phyloP scores from a whole-genome alignment of 2,329 filamentous ascomycete genomes.

The Aureobasidium subglaciale region DNA sequence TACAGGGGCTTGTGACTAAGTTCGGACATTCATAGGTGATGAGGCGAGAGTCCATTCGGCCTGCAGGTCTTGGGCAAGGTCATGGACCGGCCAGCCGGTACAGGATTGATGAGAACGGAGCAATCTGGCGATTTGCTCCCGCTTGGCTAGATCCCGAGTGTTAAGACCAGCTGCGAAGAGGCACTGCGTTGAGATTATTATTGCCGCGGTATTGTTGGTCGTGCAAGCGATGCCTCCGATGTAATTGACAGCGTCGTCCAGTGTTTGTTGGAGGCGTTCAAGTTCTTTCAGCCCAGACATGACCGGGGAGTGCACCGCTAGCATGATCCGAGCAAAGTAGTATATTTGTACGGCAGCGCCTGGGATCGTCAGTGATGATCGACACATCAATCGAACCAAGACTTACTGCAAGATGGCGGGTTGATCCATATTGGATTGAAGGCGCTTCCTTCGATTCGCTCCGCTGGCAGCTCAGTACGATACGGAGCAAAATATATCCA shows the following conservation, averaged over 20 bases:
- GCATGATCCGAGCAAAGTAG: conserved; percentile 46
- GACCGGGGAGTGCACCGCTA: conserved; percentile 47
- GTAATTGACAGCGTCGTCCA: conserved; percentile 41
- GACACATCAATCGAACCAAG: too few relatives aligned
- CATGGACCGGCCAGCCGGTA: conserved; percentile 31
- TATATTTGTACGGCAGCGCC: conserved; percentile 46
- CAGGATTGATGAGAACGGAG: conserved; percentile 29
- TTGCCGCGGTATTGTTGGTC: not conserved
- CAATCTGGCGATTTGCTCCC: conserved; percentile 28
- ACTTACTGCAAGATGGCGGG: conserved; percentile 31
- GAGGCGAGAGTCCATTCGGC: not conserved
- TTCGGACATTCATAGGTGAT: too few relatives aligned
- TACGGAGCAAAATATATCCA: conserved; percentile 37
- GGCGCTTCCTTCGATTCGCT: conserved; percentile 19
- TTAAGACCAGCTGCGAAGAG: conserved; percentile 34
- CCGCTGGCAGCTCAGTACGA: conserved; percentile 36
- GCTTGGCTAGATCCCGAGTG: conserved; percentile 26
- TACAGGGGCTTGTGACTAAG: too few relatives aligned
- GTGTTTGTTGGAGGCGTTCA: conserved; percentile 36
- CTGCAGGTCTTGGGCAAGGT: not conserved
- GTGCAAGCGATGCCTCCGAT: conserved; percentile 43
- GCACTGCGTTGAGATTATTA: conserved; percentile 28
- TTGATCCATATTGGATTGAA: conserved; percentile 48
- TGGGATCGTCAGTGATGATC: conserved; percentile 1
- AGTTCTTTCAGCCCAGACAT: conserved; percentile 45